phyloP scores from a whole-genome alignment of 257 asterid species.

The Prunella vulgaris region DNA sequence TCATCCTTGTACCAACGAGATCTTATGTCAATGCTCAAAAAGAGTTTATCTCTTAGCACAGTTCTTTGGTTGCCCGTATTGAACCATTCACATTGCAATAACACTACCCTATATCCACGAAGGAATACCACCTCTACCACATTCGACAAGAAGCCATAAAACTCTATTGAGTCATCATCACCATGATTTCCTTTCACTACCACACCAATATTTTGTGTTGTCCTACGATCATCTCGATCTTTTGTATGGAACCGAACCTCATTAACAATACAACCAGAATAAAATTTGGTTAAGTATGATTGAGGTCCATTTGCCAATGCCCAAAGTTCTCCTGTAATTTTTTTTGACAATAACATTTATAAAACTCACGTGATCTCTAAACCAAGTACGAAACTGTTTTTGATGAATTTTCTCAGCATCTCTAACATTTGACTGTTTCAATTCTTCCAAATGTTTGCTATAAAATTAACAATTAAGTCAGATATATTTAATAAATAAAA shows the following conservation, averaged over 20 bases:
- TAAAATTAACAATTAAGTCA: too few relatives aligned
- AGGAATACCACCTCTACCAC: not conserved
- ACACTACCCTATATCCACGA: not conserved
- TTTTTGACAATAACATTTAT: not conserved
- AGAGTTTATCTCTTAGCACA: too few relatives aligned
- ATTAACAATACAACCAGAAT: not conserved
- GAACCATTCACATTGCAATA: too few relatives aligned
- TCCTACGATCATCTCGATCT: not conserved
- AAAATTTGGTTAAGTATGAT: too few relatives aligned
- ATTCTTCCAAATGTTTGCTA: too few relatives aligned
- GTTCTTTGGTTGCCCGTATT: too few relatives aligned
- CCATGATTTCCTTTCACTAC: not conserved
- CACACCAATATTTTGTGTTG: not conserved
- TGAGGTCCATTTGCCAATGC: not conserved
- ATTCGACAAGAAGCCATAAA: not conserved
- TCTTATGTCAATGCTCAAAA: too few relatives aligned
- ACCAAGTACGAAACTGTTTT: not conserved
- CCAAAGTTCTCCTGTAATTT: not conserved
- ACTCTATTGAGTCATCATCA: not conserved
- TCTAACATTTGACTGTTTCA: not conserved
- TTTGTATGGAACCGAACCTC: not conserved
- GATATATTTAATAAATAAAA: not conserved
- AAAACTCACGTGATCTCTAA: not conserved
- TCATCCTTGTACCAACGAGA: too few relatives aligned
- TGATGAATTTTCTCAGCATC: not conserved